A percentile compares a stretch with the other conserved stretches of the same genome.
Evolutionary conservation across 2,329 filamentous ascomycete species (phyloP).

Genomic region (Botrytis pseudocinerea): DNA sequence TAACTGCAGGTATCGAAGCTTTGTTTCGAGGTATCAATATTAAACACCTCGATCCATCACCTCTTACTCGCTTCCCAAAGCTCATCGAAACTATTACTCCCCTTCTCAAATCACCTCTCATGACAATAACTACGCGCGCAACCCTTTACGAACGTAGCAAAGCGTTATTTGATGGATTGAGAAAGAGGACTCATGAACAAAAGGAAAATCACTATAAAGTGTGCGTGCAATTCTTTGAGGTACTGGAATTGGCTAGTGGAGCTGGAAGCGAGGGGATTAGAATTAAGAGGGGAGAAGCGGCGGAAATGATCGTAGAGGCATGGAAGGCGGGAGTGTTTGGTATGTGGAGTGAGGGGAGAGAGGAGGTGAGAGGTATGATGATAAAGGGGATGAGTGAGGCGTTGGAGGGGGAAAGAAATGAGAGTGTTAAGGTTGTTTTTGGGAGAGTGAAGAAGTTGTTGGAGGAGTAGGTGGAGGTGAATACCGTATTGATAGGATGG

Average conservation of each 20-base stretch:
- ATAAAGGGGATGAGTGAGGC: constrained; percentile 31
- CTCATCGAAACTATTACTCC: constrained; percentile 34
- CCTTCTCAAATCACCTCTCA: constrained; percentile 35
- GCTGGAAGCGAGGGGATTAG: constrained; percentile 39
- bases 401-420: constrained; percentile 36
- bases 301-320: constrained; percentile 36
- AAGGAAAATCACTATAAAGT: constrained; percentile 31
- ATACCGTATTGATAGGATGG: neutral
- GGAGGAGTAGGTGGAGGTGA: constrained; percentile 14
- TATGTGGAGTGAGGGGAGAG: constrained; percentile 30
- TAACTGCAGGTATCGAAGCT: constrained; percentile 39
- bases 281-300: constrained; percentile 40
- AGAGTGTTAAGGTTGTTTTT: constrained; percentile 33
- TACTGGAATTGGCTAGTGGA: constrained; percentile 38
- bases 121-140: constrained; percentile 36
- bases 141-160: constrained; percentile 40
- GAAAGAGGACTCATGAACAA: constrained; percentile 32
- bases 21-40: constrained; percentile 40
- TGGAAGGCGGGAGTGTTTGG: constrained; percentile 38
- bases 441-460: constrained; percentile 34
- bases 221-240: constrained; percentile 32
- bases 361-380: constrained; percentile 32
- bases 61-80: constrained; percentile 34
- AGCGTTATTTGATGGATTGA: constrained; percentile 37
- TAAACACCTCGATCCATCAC: constrained; percentile 31